phyloP scores from a whole-genome alignment of 371 early-diverging fungal species.

The Syncephalastrum sp. region DNA sequence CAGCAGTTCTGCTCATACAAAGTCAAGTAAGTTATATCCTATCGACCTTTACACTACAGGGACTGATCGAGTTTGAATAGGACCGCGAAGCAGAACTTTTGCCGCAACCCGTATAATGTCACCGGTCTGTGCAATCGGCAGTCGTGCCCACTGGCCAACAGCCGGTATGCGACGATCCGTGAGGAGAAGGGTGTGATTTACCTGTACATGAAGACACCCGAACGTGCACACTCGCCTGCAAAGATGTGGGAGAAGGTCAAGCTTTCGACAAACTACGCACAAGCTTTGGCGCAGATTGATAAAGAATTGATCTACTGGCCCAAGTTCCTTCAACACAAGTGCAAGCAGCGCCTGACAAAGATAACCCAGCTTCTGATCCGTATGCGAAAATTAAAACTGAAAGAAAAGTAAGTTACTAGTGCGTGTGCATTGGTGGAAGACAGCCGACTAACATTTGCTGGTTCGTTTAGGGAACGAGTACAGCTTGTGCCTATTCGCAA shows the following conservation, averaged over 20 bases:
- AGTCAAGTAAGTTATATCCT: conserved; percentile 73
- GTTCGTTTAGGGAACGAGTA: conserved; percentile 48
- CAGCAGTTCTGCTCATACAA: conserved; percentile 95
- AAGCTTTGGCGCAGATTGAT: conserved; percentile 94
- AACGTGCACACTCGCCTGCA: conserved; percentile 94
- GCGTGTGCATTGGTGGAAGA: neutral
- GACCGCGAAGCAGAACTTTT: conserved; percentile 63
- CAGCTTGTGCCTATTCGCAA: conserved; percentile 89
- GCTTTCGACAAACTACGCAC: conserved; percentile 90
- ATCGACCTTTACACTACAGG: neutral
- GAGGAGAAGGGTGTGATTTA: conserved; percentile 87
- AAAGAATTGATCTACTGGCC: conserved; percentile 94
- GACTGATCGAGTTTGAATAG: conserved; percentile 6
- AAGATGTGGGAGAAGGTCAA: conserved; percentile 96
- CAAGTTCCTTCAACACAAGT: conserved; percentile 90
- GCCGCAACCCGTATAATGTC: conserved; percentile 98
- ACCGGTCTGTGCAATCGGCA: conserved; percentile 97
- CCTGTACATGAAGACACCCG: conserved; percentile 97
- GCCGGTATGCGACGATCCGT: conserved; percentile 97
- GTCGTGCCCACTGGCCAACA: conserved; percentile 98
- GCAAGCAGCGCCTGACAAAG: conserved; percentile 98
- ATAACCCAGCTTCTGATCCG: conserved; percentile 96
- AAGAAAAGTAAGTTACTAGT: conserved; percentile 59
- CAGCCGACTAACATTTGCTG: neutral
- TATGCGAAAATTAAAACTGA: conserved; percentile 89